These are phyloP conservation scores for Diplodia corticola DNA, from an alignment of 2,329 filamentous ascomycete genomes.

Conservation along the genomic window DNA sequence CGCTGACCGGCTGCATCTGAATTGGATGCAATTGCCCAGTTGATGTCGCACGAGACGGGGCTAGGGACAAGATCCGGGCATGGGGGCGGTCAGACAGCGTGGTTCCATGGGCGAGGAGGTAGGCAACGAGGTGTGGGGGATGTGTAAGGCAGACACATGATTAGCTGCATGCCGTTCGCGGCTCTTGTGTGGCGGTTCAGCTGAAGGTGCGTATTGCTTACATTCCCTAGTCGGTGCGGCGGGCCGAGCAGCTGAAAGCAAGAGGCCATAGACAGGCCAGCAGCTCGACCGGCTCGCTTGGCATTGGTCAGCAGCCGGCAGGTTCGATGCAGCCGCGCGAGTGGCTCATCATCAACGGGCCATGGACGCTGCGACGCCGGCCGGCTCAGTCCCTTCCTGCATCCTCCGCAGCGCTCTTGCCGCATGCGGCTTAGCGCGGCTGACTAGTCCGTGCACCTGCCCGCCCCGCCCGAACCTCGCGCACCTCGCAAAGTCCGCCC, in stretches of 20 bases:
- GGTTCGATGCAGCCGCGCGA: not conserved
- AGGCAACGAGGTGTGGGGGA: not conserved
- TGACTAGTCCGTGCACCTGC: not conserved
- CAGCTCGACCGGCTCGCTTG: not conserved
- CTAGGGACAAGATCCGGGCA: not conserved
- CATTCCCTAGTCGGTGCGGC: not conserved
- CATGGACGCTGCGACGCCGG: too few species aligned
- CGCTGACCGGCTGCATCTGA: not conserved
- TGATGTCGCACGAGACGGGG: not conserved
- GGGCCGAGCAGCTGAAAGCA: not conserved
- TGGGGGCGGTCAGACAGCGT: not conserved
- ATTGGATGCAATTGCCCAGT: not conserved
- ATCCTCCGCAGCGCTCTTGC: not conserved
- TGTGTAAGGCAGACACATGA: constrained; percentile 11
- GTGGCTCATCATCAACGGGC: too few species aligned
- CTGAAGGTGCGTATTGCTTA: not conserved
- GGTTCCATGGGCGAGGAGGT: not conserved
- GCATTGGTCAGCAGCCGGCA: not conserved
- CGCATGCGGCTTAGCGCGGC: not conserved
- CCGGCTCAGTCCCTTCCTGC: not conserved
- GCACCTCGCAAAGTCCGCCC: not conserved
- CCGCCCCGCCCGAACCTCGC: not conserved
- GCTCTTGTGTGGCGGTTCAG: not conserved
- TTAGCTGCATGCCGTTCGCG: not conserved
- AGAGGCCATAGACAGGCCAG: not conserved